Evolutionary conservation across 164 flowering plant genomes (phyloP).

Genomic region (Stephania japonica): DNA sequence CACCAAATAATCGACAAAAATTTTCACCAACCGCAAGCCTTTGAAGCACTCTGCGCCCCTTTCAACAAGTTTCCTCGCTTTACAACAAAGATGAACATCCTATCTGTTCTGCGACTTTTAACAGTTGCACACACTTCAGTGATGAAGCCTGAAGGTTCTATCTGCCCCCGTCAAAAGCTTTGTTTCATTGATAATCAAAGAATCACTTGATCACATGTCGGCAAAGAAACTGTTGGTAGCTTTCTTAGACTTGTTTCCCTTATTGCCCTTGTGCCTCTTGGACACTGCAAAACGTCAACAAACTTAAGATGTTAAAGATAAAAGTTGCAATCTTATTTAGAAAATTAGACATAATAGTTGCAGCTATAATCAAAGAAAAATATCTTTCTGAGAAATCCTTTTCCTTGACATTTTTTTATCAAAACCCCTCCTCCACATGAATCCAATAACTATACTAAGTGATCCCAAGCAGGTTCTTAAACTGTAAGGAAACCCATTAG

Average conservation of each 20-base stretch:
- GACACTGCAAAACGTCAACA: background rate
- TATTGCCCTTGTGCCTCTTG: background rate
- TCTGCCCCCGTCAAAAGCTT: background rate
- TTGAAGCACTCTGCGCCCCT: background rate
- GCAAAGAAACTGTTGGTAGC: background rate
- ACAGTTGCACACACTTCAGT: too few relatives aligned
- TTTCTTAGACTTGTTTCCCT: too few relatives aligned
- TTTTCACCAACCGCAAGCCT: background rate
- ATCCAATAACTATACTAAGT: too few relatives aligned
- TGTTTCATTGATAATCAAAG: background rate
- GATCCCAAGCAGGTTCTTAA: too few relatives aligned
- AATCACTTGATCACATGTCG: background rate
- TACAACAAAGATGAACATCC: background rate
- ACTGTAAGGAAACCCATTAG: background rate
- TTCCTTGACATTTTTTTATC: too few relatives aligned
- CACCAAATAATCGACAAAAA: too few relatives aligned
- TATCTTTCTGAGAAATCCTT: too few relatives aligned
- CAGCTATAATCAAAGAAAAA: too few relatives aligned
- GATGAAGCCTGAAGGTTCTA: background rate
- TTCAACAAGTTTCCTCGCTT: background rate
- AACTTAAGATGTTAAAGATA: background rate
- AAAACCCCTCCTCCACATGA: too few relatives aligned
- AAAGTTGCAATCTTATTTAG: too few relatives aligned
- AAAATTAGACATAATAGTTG: too few relatives aligned
- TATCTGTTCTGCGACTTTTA: too few relatives aligned